These are phyloP conservation scores for Exidia glandulosa DNA, from an alignment of 768 basidiomycete species.

Conservation along the genomic window DNA sequence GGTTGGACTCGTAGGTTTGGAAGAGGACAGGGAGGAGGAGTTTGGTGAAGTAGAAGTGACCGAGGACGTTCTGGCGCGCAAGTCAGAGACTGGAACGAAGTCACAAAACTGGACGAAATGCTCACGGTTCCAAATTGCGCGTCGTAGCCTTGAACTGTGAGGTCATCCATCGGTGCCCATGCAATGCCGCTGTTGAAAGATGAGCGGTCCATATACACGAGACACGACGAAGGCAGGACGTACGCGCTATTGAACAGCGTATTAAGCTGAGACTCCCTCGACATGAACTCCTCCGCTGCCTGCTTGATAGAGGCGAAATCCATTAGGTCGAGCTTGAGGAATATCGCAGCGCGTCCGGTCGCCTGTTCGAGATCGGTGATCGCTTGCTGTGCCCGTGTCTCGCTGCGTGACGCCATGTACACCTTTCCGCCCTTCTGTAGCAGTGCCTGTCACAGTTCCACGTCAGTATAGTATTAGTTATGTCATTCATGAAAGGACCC, in stretches of 20 bases:
- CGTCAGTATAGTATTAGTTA: neutral
- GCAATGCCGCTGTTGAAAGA: slow-evolving; percentile 9
- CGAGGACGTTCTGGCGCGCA: slow-evolving; percentile 13
- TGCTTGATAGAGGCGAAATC: slow-evolving; percentile 20
- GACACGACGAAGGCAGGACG: neutral
- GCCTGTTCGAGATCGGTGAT: slow-evolving; percentile 13
- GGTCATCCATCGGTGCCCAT: slow-evolving; percentile 7
- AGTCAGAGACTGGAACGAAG: no score
- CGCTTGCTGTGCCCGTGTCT: slow-evolving; percentile 3
- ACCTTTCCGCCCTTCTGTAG: slow-evolving; percentile 10
- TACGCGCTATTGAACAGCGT: neutral
- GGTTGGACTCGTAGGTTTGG: no score
- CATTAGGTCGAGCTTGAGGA: slow-evolving; percentile 23
- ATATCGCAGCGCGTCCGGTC: slow-evolving; percentile 14
- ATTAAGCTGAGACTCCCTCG: neutral
- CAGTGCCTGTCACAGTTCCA: no score
- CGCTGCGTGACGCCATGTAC: slow-evolving; percentile 8
- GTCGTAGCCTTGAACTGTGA: slow-evolving; percentile 20
- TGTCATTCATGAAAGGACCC: neutral
- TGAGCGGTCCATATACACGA: neutral
- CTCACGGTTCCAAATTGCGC: slow-evolving; percentile 21
- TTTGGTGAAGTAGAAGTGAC: slow-evolving; percentile 50
- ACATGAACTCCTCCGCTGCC: slow-evolving; percentile 20
- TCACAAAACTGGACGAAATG: no score
- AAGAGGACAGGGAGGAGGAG: slow-evolving; percentile 43